Evolutionary conservation across 2,329 filamentous ascomycete genomes (phyloP).

Genomic region (Colletotrichum cordylinicola): DNA sequence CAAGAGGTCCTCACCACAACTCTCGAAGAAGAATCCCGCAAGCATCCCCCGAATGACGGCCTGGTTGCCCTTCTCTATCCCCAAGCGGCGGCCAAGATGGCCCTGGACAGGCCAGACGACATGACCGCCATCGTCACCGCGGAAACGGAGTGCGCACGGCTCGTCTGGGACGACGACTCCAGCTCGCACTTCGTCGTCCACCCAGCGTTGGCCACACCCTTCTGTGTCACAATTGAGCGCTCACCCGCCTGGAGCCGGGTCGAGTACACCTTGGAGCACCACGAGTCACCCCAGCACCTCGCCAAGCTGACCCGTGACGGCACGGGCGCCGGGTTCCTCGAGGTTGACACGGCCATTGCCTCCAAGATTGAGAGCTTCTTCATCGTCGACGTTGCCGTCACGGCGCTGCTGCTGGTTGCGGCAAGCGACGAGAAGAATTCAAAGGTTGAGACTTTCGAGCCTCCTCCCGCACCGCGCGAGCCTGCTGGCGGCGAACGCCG

Average conservation of each 20-base stretch:
- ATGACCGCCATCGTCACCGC: slow-evolving; percentile 65
- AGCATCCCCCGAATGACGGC: slow-evolving; percentile 63
- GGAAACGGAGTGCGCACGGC: slow-evolving; percentile 71
- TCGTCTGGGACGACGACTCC: slow-evolving; percentile 74
- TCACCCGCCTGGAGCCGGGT: slow-evolving; percentile 64
- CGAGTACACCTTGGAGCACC: slow-evolving; percentile 70
- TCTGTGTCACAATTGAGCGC: slow-evolving; percentile 64
- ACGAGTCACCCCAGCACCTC: slow-evolving; percentile 65
- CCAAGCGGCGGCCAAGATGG: slow-evolving; percentile 66
- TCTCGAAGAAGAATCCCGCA: slow-evolving; percentile 60
- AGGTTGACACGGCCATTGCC: slow-evolving; percentile 66
- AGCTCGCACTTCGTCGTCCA: slow-evolving; percentile 67
- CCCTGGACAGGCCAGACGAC: slow-evolving; percentile 65
- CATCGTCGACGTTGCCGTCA: slow-evolving; percentile 66
- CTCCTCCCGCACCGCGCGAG: slow-evolving; percentile 51
- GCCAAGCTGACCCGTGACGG: slow-evolving; percentile 66
- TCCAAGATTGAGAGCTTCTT: slow-evolving; percentile 66
- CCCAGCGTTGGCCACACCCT: slow-evolving; percentile 67
- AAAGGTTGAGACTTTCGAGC: slow-evolving; percentile 61
- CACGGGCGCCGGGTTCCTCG: slow-evolving; percentile 63
- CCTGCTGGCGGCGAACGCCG: slow-evolving; percentile 28
- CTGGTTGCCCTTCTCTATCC: slow-evolving; percentile 75
- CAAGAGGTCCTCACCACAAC: slow-evolving; percentile 63
- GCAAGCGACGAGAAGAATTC: slow-evolving; percentile 59
- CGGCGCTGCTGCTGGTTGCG: slow-evolving; percentile 65